A percentile compares a stretch with the other conserved stretches of the same genome.
phyloP scores from a whole-genome alignment of 148 eudicot species.

The Rhododendron kiyosumense region DNA sequence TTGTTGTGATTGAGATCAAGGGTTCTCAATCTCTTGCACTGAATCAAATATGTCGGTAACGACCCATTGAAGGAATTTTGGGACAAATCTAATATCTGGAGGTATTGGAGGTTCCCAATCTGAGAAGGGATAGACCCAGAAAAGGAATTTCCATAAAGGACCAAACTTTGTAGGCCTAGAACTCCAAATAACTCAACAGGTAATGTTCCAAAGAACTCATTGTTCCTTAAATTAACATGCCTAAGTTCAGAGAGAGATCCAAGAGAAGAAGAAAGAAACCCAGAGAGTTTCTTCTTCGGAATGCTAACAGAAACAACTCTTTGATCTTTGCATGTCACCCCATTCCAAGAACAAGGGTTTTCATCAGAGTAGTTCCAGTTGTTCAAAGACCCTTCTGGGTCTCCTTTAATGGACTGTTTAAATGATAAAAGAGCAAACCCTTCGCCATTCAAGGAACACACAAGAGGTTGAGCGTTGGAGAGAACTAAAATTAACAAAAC shows the following conservation, averaged over 20 bases:
- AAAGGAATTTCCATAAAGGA: slow-evolving; percentile 72
- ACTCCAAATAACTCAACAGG: slow-evolving; percentile 59
- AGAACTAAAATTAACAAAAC: slow-evolving; percentile 36
- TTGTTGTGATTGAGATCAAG: slow-evolving; percentile 67
- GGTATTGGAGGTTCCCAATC: slow-evolving; percentile 59
- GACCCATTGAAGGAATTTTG: slow-evolving; percentile 80
- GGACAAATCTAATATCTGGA: slow-evolving; percentile 76
- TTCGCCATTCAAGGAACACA: slow-evolving; percentile 66
- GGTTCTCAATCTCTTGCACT: slow-evolving; percentile 61
- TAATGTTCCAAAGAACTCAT: slow-evolving; percentile 56
- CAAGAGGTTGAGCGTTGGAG: slow-evolving; percentile 23
- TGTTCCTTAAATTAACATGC: slow-evolving; percentile 81
- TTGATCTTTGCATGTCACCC: slow-evolving; percentile 73
- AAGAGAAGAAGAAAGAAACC: slow-evolving; percentile 55
- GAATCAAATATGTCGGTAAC: slow-evolving; percentile 52
- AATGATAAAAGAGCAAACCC: slow-evolving; percentile 69
- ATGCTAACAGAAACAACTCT: slow-evolving; percentile 78
- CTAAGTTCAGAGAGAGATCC: slow-evolving; percentile 64
- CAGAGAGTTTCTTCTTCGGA: slow-evolving; percentile 74
- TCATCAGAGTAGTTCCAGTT: slow-evolving; percentile 78
- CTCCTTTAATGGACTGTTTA: slow-evolving; percentile 55
- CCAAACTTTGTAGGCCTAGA: slow-evolving; percentile 78
- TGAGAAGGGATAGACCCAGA: slow-evolving; percentile 75
- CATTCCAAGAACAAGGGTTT: slow-evolving; percentile 96
- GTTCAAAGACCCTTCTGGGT: slow-evolving; percentile 67